Base-by-base conservation (phyloP, 129 eudicot genomes). In the Flaveria trinervia region DNA sequence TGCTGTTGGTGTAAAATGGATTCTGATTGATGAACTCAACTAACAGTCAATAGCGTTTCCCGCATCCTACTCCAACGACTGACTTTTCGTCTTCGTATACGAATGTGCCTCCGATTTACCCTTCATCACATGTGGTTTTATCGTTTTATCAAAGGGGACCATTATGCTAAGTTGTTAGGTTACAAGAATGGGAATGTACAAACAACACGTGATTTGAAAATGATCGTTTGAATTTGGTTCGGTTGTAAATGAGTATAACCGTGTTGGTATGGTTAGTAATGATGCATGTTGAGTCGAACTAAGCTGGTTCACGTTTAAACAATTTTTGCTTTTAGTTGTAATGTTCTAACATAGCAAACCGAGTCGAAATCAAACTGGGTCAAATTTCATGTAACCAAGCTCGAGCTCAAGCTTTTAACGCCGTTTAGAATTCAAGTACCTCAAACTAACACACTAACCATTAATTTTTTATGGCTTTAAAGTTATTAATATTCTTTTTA, bases 1-100 rank as follows among this genome's bases (percentile, higher is more conserved):
- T 36, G 41, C 4, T 33, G 6, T 5, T 36, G 41, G 41, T 36
- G 41, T 36, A 36, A 36, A 36, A 5, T 15, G 69, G 36, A 49
- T 49, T 49, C 3, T 49, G 54, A 13, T 13, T 16, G 68, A 50
- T 66, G 57, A 77, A 43, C 46, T 67, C 66, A 77, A 68, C 68
- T 4, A 77, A 48, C 59, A 76, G 39, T 66, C 26, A 52, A n/a
- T 68, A 43, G 28, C 39, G 39, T 59, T 59, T 78, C 82, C 82
- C 82, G 77, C 77, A 71, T 79, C 77, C 14, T 71, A 71, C 77
- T 79, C 77, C 61, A 71, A 71, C 77, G 56, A 79, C 83, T 72
- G 78, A 51, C 78, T 50, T 64, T 64, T 59, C 77, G 15, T 25
- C 2, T 2, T 78, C 50, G 50, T 9, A 11, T 9, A 45, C 13